phyloP scores from a whole-genome alignment of 495 filamentous ascomycete species.

The Cetradonia linearis region DNA sequence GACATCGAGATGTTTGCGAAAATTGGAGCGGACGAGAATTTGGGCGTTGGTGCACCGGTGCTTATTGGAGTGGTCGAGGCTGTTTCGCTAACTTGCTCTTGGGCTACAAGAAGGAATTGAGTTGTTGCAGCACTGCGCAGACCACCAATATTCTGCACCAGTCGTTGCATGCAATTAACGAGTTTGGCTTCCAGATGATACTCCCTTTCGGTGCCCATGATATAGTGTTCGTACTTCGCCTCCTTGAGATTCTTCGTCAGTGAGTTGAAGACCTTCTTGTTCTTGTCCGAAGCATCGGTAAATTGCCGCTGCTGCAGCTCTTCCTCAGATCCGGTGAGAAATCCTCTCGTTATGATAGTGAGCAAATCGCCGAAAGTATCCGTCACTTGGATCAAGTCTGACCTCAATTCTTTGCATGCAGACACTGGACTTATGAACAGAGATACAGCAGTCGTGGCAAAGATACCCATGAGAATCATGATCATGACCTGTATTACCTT shows the following conservation, averaged over 20 bases:
- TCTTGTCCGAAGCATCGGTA: slow-evolving; percentile 52
- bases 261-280: slow-evolving; percentile 57
- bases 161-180: slow-evolving; percentile 73
- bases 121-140: slow-evolving; percentile 80
- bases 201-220: slow-evolving; percentile 70
- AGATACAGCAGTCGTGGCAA: slow-evolving; percentile 63
- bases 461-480: slow-evolving; percentile 80
- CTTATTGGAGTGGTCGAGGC: slow-evolving; percentile 28
- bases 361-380: slow-evolving; percentile 72
- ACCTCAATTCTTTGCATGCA: slow-evolving; percentile 62
- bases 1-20: slow-evolving; percentile 30
- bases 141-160: slow-evolving; percentile 85
- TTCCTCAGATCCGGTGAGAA: slow-evolving; percentile 74
- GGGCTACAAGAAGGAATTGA: slow-evolving; percentile 73
- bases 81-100: slow-evolving; percentile 44
- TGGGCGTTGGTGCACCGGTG: slow-evolving; percentile 27
- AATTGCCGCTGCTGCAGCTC: slow-evolving; percentile 58
- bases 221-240: slow-evolving; percentile 81
- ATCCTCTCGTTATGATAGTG: slow-evolving; percentile 70
- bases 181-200: slow-evolving; percentile 72
- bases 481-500: slow-evolving; percentile 84
- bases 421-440: slow-evolving; percentile 72
- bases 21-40: slow-evolving; percentile 13
- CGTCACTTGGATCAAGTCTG: slow-evolving; percentile 65
- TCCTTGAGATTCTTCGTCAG: slow-evolving; percentile 76